A percentile compares a stretch with the other conserved stretches of the same genome.
Evolutionary conservation across 495 filamentous ascomycete species (phyloP).

Genomic region (Aspergillus funiculosus): DNA sequence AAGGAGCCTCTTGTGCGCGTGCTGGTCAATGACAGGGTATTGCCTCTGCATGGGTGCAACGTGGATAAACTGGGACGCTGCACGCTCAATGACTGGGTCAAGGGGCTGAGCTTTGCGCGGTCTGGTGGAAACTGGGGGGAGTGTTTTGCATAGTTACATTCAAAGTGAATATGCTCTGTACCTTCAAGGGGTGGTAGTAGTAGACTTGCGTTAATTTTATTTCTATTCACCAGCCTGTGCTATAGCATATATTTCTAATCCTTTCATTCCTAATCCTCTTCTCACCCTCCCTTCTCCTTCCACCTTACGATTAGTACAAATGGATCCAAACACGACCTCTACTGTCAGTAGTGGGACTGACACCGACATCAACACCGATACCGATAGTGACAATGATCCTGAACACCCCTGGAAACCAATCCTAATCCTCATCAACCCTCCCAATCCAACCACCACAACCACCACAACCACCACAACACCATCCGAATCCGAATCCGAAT

Average conservation of each 20-base stretch:
- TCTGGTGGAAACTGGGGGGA: conserved; percentile 62
- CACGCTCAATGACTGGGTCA: conserved; percentile 56
- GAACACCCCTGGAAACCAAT: too few relatives aligned
- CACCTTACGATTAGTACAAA: too few relatives aligned
- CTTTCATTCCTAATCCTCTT: neutral
- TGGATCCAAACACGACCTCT: too few relatives aligned
- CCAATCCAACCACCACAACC: neutral
- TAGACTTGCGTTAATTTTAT: too few relatives aligned
- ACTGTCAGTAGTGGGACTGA: too few relatives aligned
- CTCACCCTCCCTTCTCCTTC: neutral
- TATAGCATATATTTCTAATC: neutral
- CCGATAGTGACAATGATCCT: too few relatives aligned
- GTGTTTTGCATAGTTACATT: conserved; percentile 47
- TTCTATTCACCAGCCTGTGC: neutral
- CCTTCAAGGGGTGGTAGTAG: neutral
- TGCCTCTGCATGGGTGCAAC: conserved; percentile 61
- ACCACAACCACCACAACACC: too few relatives aligned
- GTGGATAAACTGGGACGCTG: conserved; percentile 65
- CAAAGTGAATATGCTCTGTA: too few relatives aligned
- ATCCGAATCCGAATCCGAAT: too few relatives aligned
- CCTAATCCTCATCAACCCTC: neutral
- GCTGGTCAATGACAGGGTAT: conserved; percentile 74
- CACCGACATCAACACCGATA: too few relatives aligned
- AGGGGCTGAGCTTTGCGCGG: conserved; percentile 64
- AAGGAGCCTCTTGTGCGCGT: conserved; percentile 62